Conservation (phyloP, 495 filamentous ascomycete genomes). For the Thermochaetoides thermophila region DNA sequence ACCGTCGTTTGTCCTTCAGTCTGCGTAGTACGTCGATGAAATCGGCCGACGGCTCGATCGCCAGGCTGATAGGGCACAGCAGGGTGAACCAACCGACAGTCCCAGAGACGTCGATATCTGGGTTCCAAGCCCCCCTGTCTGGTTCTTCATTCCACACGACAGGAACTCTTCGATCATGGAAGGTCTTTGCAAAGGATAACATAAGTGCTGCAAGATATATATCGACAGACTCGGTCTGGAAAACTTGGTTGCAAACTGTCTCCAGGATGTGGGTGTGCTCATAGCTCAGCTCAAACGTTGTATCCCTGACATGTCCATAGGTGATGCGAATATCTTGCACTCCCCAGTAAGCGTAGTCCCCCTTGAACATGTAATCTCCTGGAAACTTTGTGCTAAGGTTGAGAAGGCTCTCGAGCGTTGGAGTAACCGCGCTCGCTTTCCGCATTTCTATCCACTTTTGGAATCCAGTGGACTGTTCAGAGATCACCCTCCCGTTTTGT, state of each 20-base stretch:
- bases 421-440: constrained; percentile 17
- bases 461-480: constrained; percentile 39
- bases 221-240: constrained; percentile 32
- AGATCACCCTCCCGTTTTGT: constrained; percentile 27
- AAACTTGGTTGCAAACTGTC: constrained; percentile 26
- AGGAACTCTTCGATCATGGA: constrained; percentile 38
- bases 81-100: constrained; percentile 38
- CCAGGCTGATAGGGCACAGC: constrained; percentile 23
- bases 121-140: constrained; percentile 23
- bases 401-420: constrained; percentile 11
- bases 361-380: constrained; percentile 19
- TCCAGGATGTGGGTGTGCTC: constrained; percentile 30
- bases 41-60: constrained; percentile 23
- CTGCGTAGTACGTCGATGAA: constrained; percentile 25
- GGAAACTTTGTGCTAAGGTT: no score
- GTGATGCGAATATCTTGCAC: constrained; percentile 28
- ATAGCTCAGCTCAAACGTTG: constrained; percentile 27
- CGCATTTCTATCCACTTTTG: constrained; percentile 44
- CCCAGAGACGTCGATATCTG: constrained; percentile 27
- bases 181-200: constrained; percentile 33
- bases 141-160: constrained; percentile 39
- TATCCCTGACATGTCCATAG: constrained; percentile 27
- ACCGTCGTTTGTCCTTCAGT: constrained; percentile 26
- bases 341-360: constrained; percentile 33
- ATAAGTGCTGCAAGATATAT: constrained; percentile 34